Conservation (phyloP, 2,329 filamentous ascomycete species). For the Beauveria medogensis region DNA sequence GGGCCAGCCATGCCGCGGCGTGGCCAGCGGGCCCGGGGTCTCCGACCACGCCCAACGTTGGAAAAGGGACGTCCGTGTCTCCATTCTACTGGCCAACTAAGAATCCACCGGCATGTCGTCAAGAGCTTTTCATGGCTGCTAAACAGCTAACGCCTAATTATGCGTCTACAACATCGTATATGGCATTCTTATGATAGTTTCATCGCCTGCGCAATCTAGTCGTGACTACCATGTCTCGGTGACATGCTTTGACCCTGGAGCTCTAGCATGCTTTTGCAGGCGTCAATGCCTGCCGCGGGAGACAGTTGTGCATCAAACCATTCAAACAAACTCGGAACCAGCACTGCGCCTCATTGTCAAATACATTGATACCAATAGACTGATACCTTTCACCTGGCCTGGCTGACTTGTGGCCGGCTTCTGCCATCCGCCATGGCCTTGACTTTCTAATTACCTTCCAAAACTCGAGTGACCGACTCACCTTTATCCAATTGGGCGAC, state of each 20-base stretch:
- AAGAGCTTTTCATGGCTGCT: too few species aligned
- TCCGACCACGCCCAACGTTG: neutral
- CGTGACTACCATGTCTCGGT: neutral
- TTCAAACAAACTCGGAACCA: neutral
- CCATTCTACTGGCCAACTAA: neutral
- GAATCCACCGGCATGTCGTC: too few species aligned
- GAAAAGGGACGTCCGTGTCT: neutral
- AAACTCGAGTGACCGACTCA: too few species aligned
- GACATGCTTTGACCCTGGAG: neutral
- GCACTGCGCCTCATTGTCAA: too few species aligned
- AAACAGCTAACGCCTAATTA: too few species aligned
- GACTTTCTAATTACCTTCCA: too few species aligned
- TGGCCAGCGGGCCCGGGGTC: constrained; percentile 6
- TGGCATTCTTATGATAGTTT: neutral
- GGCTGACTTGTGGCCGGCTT: neutral
- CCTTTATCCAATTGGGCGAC: neutral
- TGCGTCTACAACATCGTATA: neutral
- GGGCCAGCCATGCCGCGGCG: neutral
- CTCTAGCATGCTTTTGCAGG: neutral
- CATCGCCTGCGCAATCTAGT: neutral
- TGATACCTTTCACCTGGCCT: neutral
- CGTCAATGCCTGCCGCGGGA: neutral
- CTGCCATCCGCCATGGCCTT: too few species aligned
- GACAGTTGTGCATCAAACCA: neutral
- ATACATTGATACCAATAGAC: too few species aligned